phyloP scores from a whole-genome alignment of 345 rosid species.

The Triadica sebifera region DNA sequence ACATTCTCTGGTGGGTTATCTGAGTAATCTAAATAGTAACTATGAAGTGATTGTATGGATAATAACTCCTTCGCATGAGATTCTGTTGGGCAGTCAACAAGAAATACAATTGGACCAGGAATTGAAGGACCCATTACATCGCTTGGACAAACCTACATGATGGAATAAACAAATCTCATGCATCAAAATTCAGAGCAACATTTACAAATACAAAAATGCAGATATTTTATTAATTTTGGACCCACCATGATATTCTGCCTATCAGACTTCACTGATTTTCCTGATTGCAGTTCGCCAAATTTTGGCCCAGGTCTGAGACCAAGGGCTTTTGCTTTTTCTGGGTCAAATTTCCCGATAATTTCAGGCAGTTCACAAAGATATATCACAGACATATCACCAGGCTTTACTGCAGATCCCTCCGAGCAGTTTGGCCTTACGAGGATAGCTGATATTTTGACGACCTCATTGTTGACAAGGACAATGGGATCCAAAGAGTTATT shows the following conservation, averaged over 20 bases:
- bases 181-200: slow-evolving; percentile 10
- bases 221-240: slow-evolving; percentile 14
- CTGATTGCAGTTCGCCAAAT: slow-evolving; percentile 70
- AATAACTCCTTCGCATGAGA: slow-evolving; percentile 56
- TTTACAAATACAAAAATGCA: neutral
- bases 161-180: slow-evolving; percentile 4
- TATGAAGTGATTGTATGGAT: slow-evolving; percentile 44
- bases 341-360: slow-evolving; percentile 78
- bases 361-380: slow-evolving; percentile 87
- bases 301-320: slow-evolving; percentile 86
- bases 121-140: slow-evolving; percentile 95
- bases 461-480: slow-evolving; percentile 69
- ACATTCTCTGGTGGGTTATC: slow-evolving; percentile 25
- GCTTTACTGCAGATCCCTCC: slow-evolving; percentile 39
- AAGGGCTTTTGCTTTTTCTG: slow-evolving; percentile 69
- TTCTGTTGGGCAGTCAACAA: slow-evolving; percentile 89
- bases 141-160: slow-evolving; percentile 74
- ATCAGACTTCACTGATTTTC: slow-evolving; percentile 83
- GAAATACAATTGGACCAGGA: slow-evolving; percentile 84
- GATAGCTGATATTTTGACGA: slow-evolving; percentile 83
- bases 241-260: slow-evolving; percentile 60
- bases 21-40: slow-evolving; percentile 45
- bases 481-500: slow-evolving; percentile 40
- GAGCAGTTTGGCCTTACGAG: slow-evolving; percentile 44
- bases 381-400: slow-evolving; percentile 50